Evolutionary conservation across 169 alveolate species (phyloP).

Genomic region (Plasmodium fragile): DNA sequence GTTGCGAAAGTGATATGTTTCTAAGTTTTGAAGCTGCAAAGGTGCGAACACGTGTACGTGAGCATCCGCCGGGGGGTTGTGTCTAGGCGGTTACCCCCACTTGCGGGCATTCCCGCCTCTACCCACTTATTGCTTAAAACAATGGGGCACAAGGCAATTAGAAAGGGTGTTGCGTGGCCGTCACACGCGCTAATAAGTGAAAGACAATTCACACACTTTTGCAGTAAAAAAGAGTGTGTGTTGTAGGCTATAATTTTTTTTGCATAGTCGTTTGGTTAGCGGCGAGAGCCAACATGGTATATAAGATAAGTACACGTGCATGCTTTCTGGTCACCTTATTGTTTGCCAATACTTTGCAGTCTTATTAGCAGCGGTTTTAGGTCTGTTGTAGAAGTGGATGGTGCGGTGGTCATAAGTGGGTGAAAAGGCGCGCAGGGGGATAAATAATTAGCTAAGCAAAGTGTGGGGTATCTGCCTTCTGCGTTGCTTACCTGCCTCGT

Average conservation of each 20-base stretch:
- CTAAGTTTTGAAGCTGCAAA: neutral
- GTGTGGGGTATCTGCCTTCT: neutral
- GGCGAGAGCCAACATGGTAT: neutral
- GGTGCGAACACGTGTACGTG: neutral
- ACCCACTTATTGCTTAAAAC: neutral
- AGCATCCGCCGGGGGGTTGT: neutral
- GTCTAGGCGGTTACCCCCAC: neutral
- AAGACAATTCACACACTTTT: neutral
- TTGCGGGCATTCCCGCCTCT: neutral
- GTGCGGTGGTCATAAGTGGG: neutral
- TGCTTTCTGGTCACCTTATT: neutral
- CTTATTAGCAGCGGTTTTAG: slow-evolving; percentile 61
- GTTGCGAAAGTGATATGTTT: neutral
- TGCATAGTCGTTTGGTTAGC: neutral
- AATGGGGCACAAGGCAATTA: neutral
- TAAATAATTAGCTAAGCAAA: neutral
- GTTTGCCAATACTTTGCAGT: slow-evolving; percentile 23
- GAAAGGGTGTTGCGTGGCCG: neutral
- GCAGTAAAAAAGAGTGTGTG: neutral
- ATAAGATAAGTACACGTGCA: neutral
- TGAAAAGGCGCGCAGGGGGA: neutral
- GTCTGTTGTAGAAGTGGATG: slow-evolving; percentile 15
- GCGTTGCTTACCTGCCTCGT: slow-evolving; percentile 41
- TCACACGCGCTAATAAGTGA: neutral
- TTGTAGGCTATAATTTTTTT: neutral